Evolutionary conservation across 306 rosid genomes (phyloP), one percentile per base, ranked within the genome.

Genomic region (Cercis canadensis): DNA sequence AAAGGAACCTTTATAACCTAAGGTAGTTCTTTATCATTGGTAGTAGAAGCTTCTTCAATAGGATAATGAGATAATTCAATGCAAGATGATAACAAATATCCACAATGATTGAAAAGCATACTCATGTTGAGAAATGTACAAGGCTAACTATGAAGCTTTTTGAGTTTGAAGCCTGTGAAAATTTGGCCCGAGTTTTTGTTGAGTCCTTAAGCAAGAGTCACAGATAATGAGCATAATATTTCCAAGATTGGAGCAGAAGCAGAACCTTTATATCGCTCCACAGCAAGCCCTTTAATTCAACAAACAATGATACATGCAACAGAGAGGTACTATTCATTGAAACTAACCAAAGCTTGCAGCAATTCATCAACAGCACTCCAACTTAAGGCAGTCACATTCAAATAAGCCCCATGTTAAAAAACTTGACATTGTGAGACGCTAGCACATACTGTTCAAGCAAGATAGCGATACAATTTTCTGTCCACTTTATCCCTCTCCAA

Each of bases 401-500:
- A 67, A 67, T 39, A 77, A 57, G 69, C 70, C 50, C 54, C 58
- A 14, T 73, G 70, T 71, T 79, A 47, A 54, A 72, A 58, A 57
- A 10, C 40, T 43, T 69, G 67, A 47, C 21, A 73, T 50, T 40
- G 53, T 24, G 14, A 52, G 46, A 51, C 66, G 65, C 50, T 33
- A 57, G 71, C 41, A 55, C 32, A 74, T 34, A 46, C 40, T 69
- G 66, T 78, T 84, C 79, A 84, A 78, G 88, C 88, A 84, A 84
- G 80, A 73, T 84, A 75, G 41, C 82, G 81, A 54, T 81, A 84
- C 72, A 78, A 16, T 81, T 78, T 84, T 69, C 86, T 81, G 73
- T 84, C 88, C 29, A 74, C 56, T 75, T 75, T 81, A 78, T 84
- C 83, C 83, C 86, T 78, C 80, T 78, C 84, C 72, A 84, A 63